A percentile compares a stretch with the other conserved stretches of the same genome.
Conservation (phyloP, 345 rosid genomes). For the Mercurialis annua region DNA sequence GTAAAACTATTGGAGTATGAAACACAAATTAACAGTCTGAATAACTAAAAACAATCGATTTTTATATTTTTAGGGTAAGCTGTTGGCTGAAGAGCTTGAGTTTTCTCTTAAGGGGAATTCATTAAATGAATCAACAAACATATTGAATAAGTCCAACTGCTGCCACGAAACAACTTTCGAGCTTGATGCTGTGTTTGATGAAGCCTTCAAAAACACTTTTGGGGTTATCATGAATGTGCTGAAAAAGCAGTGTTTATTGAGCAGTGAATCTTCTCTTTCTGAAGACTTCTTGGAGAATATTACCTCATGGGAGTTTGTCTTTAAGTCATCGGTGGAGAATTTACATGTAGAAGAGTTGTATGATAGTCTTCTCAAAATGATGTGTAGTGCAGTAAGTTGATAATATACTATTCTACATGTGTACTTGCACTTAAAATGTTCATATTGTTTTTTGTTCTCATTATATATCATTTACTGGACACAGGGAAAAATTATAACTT, state of each 20-base stretch:
- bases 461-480: conserved; percentile 22
- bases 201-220: conserved; percentile 34
- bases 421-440: not conserved
- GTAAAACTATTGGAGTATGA: no score
- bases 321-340: conserved; percentile 43
- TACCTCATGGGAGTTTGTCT: conserved; percentile 63
- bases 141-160: conserved; percentile 4
- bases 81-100: conserved; percentile 47
- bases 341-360: conserved; percentile 47
- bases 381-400: conserved; percentile 52
- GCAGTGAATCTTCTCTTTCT: conserved; percentile 27
- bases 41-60: not conserved
- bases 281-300: conserved; percentile 43
- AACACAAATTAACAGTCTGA: not conserved
- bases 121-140: conserved; percentile 19
- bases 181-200: conserved; percentile 35
- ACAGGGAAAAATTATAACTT: conserved; percentile 56
- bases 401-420: not conserved
- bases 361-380: conserved; percentile 44
- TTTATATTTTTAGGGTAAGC: conserved; percentile 50
- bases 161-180: conserved; percentile 24
- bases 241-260: conserved; percentile 39
- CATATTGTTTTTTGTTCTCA: conserved; percentile 18
- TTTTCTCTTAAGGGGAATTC: conserved; percentile 18
- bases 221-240: conserved; percentile 41